Percentiles rank a stretch among this genome's conserved stretches.
phyloP scores from a whole-genome alignment of 345 rosid species.

The Stellera chamaejasme region DNA sequence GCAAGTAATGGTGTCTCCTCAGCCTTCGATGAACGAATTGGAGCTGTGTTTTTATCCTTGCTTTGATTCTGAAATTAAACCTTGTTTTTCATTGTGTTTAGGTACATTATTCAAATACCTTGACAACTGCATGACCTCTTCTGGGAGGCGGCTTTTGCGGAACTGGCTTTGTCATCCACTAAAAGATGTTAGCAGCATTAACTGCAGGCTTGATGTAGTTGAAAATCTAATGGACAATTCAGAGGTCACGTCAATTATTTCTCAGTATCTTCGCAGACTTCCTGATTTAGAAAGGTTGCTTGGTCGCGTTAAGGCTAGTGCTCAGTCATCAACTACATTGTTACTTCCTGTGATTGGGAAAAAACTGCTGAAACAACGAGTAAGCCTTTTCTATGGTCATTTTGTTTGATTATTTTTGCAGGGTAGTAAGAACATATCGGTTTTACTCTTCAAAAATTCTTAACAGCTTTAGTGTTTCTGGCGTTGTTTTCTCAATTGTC shows the following conservation, averaged over 20 bases:
- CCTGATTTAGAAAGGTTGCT: conserved; percentile 88
- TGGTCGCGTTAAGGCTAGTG: conserved; percentile 67
- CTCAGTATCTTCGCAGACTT: conserved; percentile 60
- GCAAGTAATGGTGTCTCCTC: conserved; percentile 30
- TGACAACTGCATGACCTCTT: conserved; percentile 68
- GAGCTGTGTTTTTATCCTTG: background rate
- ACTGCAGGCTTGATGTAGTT: conserved; percentile 66
- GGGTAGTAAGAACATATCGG: no score
- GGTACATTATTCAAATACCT: conserved; percentile 88
- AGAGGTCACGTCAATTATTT: conserved; percentile 37
- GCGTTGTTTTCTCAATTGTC: no score
- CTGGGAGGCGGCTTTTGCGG: conserved; percentile 84
- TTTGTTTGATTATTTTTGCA: background rate
- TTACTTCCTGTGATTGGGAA: conserved; percentile 63
- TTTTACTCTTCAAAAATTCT: no score
- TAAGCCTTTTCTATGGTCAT: conserved; percentile 22
- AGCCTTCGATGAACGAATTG: background rate
- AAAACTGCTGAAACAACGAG: conserved; percentile 61
- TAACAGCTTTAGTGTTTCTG: no score
- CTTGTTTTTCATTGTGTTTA: conserved; percentile 16
- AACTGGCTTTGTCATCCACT: conserved; percentile 96
- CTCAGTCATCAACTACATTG: conserved; percentile 57
- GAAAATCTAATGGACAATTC: conserved; percentile 44
- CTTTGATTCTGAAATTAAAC: conserved; percentile 1
- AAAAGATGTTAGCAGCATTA: conserved; percentile 61